Evolutionary conservation across 495 filamentous ascomycete species (phyloP).

Genomic region (Penicillium taxi): DNA sequence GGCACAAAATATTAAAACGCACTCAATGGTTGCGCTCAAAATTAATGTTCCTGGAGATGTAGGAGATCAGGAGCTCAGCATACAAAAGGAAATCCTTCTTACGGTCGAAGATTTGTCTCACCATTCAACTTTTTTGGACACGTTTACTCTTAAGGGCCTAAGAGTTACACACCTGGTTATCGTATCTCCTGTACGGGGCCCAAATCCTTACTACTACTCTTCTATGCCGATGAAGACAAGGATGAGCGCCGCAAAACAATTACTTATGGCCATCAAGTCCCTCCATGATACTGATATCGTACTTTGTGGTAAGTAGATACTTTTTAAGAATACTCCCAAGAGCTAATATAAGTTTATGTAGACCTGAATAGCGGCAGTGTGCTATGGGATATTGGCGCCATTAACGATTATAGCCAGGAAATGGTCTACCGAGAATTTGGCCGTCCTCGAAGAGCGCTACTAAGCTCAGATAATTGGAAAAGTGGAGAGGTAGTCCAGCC

Average conservation of each 20-base stretch:
- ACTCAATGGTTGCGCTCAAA: constrained; percentile 18
- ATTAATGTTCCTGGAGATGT: constrained; percentile 10
- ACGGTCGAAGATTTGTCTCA: constrained; percentile 17
- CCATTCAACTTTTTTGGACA: constrained; percentile 14
- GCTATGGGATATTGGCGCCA: constrained; percentile 19
- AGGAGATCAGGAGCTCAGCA: constrained; percentile 10
- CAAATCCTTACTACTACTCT: constrained; percentile 6
- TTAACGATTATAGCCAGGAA: constrained; percentile 11
- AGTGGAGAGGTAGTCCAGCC: constrained; percentile 18
- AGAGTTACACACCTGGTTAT: constrained; percentile 14
- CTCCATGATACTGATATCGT: too few species aligned
- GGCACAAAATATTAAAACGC: constrained; percentile 21
- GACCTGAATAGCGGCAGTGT: constrained; percentile 15
- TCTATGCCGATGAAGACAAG: constrained; percentile 11
- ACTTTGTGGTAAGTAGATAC: too few species aligned
- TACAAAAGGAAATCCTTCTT: constrained; percentile 19
- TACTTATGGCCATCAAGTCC: constrained; percentile 17
- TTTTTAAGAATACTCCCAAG: constrained; percentile 24
- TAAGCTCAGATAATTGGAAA: constrained; percentile 8
- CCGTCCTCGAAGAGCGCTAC: constrained; percentile 18
- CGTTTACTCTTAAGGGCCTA: constrained; percentile 10
- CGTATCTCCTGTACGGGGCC: constrained; percentile 20
- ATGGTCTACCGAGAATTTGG: constrained; percentile 20
- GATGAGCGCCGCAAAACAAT: constrained; percentile 19
- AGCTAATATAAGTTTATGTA: constrained; percentile 19